Evolutionary conservation across 2,329 filamentous ascomycete species (phyloP), one percentile per base, ranked within the genome.

Genomic region (Colletotrichum tamarilloi): DNA sequence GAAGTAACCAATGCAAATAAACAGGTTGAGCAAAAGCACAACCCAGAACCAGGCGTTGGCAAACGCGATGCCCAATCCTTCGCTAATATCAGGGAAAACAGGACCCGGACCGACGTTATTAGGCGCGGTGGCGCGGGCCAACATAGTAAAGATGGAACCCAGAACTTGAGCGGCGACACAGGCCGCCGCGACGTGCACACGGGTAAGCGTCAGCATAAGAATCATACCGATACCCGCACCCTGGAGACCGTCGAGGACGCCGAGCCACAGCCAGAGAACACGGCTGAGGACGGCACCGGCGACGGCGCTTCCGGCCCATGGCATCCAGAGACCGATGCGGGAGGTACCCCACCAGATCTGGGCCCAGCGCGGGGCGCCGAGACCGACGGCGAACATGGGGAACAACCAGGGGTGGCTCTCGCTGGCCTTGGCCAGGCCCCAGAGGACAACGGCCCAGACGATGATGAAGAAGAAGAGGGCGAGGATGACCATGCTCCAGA

Each of bases 161-260:
- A 93, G 78, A 11, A 92, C 86, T 80, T 93, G 91, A 2, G 90
- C 90, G 1, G 83, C 85, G 57, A 91, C 85, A 24, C 92, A 82
- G 0, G 90, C 89, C 75, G 90, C 91, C 64, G 88, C 86, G 69
- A 92, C 90, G 77, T 93, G 91, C 79, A 92, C 86, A 22, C 91
- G 84, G 1, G 91, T 92, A 75, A 92, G 81, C 0, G 91, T 92
- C 78, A 92, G 90, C 57, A 93, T 81, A 5, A 93, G 83, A 59
- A 93, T 89, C 90, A 92, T 93, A 67, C 91, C 91, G 68, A 93
- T 89, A 2, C 91, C 91, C 1, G 92, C 87, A 38, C 91, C 90
- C 79, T 93, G 91, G 5, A 93, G 81, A 6, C 89, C 86, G 76
- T 93, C 91, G 12, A 93, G 84, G 4, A 92, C 85, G 53, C 91